These are phyloP conservation scores for Zizania palustris DNA, from an alignment of 202 grass and related monocot species.

Conservation along the genomic window DNA sequence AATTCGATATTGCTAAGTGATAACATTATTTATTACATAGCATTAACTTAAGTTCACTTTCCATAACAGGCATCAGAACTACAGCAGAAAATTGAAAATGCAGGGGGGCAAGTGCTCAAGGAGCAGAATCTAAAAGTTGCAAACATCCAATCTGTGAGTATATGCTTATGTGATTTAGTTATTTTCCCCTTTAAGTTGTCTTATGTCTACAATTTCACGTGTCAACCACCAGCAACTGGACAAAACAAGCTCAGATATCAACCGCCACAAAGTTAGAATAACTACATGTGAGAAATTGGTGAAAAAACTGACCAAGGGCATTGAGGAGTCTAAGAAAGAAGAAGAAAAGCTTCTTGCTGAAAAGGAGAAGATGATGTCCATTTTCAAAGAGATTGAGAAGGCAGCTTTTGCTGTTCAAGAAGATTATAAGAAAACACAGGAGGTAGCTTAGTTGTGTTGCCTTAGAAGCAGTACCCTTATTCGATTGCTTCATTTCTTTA, in stretches of 20 bases:
- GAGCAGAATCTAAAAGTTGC: constrained; percentile 87
- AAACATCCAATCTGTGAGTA: constrained; percentile 81
- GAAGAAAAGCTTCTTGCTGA: constrained; percentile 55
- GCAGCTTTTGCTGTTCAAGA: constrained; percentile 82
- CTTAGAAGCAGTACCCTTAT: neutral
- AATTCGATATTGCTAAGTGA: constrained; percentile 2
- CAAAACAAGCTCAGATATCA: constrained; percentile 88
- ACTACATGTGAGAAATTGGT: constrained; percentile 70
- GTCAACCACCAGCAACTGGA: constrained; percentile 71
- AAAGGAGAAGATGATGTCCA: constrained; percentile 61
- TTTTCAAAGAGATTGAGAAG: constrained; percentile 77
- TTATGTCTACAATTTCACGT: constrained; percentile 25
- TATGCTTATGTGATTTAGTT: constrained; percentile 14
- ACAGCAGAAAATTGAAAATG: constrained; percentile 96
- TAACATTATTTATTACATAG: neutral
- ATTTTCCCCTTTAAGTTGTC: constrained; percentile 5
- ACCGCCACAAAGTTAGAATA: constrained; percentile 80
- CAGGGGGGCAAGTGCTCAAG: constrained; percentile 77
- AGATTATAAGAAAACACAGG: constrained; percentile 78
- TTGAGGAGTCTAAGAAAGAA: constrained; percentile 79
- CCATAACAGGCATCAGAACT: constrained; percentile 74
- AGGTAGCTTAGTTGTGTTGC: constrained; percentile 64
- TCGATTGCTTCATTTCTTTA: constrained; percentile 19
- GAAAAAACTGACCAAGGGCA: constrained; percentile 65
- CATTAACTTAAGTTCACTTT: constrained; percentile 12